Evolutionary conservation across 441 rosid species (phyloP), one percentile per base, ranked within the genome.

Genomic region (Eruca vesicaria): DNA sequence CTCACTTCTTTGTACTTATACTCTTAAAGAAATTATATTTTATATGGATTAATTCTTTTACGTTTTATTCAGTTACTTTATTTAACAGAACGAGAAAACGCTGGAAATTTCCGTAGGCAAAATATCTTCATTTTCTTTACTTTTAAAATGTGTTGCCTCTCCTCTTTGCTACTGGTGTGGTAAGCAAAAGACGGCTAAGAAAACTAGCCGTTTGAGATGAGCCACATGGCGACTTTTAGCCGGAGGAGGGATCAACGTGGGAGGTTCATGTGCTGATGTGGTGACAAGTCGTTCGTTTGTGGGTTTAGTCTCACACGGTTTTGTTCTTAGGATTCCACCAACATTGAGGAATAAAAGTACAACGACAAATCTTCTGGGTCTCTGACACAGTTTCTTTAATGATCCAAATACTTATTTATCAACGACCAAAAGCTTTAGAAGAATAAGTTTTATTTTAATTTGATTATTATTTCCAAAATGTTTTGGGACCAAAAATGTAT

Each of bases 271-370:
- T 28, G 31, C 11, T 78, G 69, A 78, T 16, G 73, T 78, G 81
- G 78, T 32, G 28, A 62, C 26, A 32, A 20, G 18, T 12, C 61
- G 69, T 72, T 60, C 45, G 15, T 58, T 45, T 59, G 76, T 66
- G 72, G 80, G 77, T 64, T 77, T 77, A 8, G 61, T 43, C 76
- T 77, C 76, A 65, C 72, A 77, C 80, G 76, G 68, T 72, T 67
- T 78, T 28, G 31, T 28, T 28, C 67, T 65, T 71, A 57, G 76
- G 68, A 65, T 70, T 58, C 71, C 33, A 57, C 29, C 23, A 57
- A 3, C 18, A 14, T 28, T 2, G 31, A 28, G 31, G 31, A 28
- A 28, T 28, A 28, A 28, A 28, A 28, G 31, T 28, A 28, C 31
- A 28, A 28, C 31, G 3, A 28, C 31, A 28, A 28, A 28, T 28